Evolutionary conservation across 768 basidiomycete species (phyloP).

Genomic region (Boletus eberwhitei): DNA sequence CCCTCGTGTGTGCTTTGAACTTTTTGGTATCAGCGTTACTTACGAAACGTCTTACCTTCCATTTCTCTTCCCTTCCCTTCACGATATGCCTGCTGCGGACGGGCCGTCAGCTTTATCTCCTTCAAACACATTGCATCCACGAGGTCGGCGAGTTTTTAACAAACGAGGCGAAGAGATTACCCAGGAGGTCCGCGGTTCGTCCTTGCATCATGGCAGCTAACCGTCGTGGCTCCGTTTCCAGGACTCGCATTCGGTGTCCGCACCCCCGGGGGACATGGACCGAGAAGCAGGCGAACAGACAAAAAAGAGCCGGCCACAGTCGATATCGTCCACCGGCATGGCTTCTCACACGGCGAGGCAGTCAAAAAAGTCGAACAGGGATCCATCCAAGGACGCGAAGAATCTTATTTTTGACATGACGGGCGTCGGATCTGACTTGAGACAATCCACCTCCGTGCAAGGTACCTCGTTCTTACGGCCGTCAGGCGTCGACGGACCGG

Average conservation of each 20-base stretch:
- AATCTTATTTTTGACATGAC: slow-evolving; percentile 45
- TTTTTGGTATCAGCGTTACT: slow-evolving; percentile 31
- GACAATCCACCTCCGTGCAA: slow-evolving; percentile 25
- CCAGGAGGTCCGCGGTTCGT: slow-evolving; percentile 22
- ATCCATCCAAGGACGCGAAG: slow-evolving; percentile 39
- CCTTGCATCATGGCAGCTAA: slow-evolving; percentile 18
- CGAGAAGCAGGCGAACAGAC: slow-evolving; percentile 25
- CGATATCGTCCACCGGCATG: slow-evolving; percentile 21
- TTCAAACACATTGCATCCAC: slow-evolving; percentile 27
- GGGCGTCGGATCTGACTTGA: slow-evolving; percentile 50
- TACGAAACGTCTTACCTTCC: slow-evolving; percentile 66
- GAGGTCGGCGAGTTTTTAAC: slow-evolving; percentile 52
- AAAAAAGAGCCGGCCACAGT: slow-evolving; percentile 15
- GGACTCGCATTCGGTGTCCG: slow-evolving; percentile 17
- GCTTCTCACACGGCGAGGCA: slow-evolving; percentile 9
- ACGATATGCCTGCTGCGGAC: slow-evolving; percentile 23
- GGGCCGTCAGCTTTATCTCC: slow-evolving; percentile 20
- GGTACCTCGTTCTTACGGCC: slow-evolving; percentile 19
- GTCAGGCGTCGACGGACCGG: slow-evolving; percentile 21
- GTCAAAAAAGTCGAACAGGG: slow-evolving; percentile 16
- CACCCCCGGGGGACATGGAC: slow-evolving; percentile 3
- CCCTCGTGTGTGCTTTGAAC: not conserved
- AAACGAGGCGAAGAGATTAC: slow-evolving; percentile 48
- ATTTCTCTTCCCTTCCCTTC: slow-evolving; percentile 50
- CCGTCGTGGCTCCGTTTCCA: slow-evolving; percentile 16